Evolutionary conservation across 306 rosid species (phyloP), one percentile per base, ranked within the genome.

Genomic region (apple (Malus domestica)): DNA sequence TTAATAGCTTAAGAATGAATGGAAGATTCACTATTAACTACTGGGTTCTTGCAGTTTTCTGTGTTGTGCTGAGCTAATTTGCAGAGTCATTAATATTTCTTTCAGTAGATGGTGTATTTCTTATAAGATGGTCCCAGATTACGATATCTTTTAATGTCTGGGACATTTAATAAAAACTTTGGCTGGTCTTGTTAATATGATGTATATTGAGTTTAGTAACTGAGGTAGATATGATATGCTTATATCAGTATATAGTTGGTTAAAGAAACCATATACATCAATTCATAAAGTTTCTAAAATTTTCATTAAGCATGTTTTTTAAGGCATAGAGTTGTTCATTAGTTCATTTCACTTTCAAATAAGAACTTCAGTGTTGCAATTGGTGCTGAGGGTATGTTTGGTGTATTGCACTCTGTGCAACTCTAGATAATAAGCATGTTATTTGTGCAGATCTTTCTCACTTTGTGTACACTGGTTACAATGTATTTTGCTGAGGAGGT

Each of bases 401-500:
- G 49, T 60, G 4, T 70, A 63, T 60, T 60, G 35, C 30, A n/a
- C 61, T 67, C n/a, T 70, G 5, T 78, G 57, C 46, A 70, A 78
- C 77, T 62, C 76, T 83, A 65, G 74, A 38, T 74, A 70, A 46
- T 78, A 42, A 35, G 38, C 38, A 67, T 79, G 68, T 77, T 72
- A 61, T 73, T 29, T 72, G 29, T 84, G 87, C 96, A 96, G 99
- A 81, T 96, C 58, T 96, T 96, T 80, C 85, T 96, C 89, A 72
- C 89, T 38, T 77, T 92, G 45, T 96, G 97, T 78, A 92, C 99
- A 8, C 87, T 90, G 74, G 90, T 92, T 72, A 92, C 99, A 65
- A 32, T 92, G 67, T 93, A 92, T 81, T 96, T 92, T 89, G 98
- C 99, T 61, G 83, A 92, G 76, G 99, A 96, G 88, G 89, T 89